Evolutionary conservation across 1,284 basidiomycete species (phyloP).

Genomic region (Caloboletus firmus): DNA sequence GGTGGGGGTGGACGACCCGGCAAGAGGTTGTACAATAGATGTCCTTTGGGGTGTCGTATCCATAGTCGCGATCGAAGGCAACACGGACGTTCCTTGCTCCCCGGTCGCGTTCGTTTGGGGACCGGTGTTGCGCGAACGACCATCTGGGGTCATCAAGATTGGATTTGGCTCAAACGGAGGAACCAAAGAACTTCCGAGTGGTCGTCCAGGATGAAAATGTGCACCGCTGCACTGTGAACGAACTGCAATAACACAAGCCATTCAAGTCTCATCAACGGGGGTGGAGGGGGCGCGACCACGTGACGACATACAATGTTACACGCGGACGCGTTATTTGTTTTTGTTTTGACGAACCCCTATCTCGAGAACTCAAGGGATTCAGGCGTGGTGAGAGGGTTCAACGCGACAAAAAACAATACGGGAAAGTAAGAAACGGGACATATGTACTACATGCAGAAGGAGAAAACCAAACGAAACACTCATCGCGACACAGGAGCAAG

Average conservation of each 20-base stretch:
- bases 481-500: constrained; percentile 1
- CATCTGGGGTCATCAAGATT: neutral
- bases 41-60: constrained; percentile 25
- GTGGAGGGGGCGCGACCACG: constrained; percentile 9
- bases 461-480: constrained; percentile 4
- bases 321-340: constrained; percentile 20
- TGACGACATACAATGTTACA: constrained; percentile 5
- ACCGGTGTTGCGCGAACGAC: neutral
- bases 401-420: neutral
- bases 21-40: neutral
- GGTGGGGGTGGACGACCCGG: constrained; percentile 6
- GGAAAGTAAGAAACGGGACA: neutral
- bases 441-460: constrained; percentile 10
- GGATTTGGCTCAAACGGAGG: neutral
- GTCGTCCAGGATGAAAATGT: neutral
- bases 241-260: constrained; percentile 5
- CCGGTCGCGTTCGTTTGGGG: neutral
- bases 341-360: constrained; percentile 7
- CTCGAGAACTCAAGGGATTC: neutral
- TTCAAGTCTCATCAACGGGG: neutral
- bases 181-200: neutral
- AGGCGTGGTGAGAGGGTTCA: neutral
- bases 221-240: neutral
- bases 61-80: constrained; percentile 16
- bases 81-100: neutral